Evolutionary conservation across 805 yeast species (phyloP).

Genomic region (Saccharomycopsis sp.): DNA sequence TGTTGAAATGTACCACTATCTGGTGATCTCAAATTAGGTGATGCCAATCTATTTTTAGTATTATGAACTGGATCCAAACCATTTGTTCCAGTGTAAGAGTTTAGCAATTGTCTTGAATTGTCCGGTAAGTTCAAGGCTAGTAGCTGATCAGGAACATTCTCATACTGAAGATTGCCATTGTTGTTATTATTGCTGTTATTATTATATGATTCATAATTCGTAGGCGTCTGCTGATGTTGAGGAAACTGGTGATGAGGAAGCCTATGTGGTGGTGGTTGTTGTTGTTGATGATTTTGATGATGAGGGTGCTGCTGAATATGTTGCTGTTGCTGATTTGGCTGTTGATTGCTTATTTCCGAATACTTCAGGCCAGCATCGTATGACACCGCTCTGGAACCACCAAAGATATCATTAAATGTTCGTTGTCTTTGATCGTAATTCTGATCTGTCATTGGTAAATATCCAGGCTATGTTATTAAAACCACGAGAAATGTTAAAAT

Average conservation of each 20-base stretch:
- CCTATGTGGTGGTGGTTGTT: constrained; percentile 18
- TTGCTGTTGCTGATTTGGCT: no score
- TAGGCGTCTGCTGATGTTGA: constrained; percentile 3
- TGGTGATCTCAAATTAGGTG: constrained; percentile 10
- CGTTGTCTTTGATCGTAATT: constrained; percentile 18
- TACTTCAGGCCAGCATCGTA: no score
- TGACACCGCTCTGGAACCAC: constrained; percentile 10
- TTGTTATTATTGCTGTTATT: no score
- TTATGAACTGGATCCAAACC: constrained; percentile 14
- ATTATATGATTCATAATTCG: neutral
- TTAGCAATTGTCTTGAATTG: constrained; percentile 21
- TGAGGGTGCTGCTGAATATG: no score
- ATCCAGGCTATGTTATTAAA: no score
- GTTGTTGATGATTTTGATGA: constrained; percentile 22
- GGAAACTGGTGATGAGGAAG: constrained; percentile 4
- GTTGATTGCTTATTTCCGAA: no score
- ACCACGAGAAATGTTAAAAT: no score
- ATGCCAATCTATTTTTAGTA: constrained; percentile 22
- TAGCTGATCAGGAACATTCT: constrained; percentile 15
- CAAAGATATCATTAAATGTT: constrained; percentile 19
- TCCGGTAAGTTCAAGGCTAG: constrained; percentile 16
- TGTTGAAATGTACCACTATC: constrained; percentile 24
- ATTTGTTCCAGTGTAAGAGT: constrained; percentile 22
- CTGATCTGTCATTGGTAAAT: constrained; percentile 9
- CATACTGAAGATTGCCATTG: constrained; percentile 8